Conservation (phyloP, 352 stramenopile species). For the Globisporangium sylvaticum region DNA sequence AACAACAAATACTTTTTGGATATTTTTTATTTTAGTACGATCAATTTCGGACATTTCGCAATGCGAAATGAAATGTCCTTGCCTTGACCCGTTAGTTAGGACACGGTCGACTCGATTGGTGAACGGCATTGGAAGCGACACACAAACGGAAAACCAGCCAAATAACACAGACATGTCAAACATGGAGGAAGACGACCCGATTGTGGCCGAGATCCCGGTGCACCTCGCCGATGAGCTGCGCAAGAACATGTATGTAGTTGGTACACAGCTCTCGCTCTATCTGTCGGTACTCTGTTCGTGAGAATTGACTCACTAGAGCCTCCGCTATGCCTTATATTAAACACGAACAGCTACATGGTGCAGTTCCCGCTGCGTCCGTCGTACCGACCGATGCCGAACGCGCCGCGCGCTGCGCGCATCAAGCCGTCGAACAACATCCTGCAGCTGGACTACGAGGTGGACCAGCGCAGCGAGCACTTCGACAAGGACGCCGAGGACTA, state of each 20-base stretch:
- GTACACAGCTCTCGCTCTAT: background rate
- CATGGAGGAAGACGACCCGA: slow-evolving; percentile 60
- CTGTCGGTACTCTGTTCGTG: background rate
- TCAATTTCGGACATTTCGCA: too few species aligned
- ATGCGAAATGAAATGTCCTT: too few species aligned
- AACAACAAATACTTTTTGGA: too few species aligned
- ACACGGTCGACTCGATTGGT: background rate
- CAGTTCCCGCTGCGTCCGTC: slow-evolving; percentile 78
- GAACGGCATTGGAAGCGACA: background rate
- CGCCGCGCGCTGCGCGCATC: slow-evolving; percentile 52
- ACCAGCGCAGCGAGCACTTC: slow-evolving; percentile 69
- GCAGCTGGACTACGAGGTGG: slow-evolving; percentile 72
- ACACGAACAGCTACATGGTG: slow-evolving; percentile 53
- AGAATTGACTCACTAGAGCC: background rate
- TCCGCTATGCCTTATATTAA: background rate
- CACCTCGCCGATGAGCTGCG: slow-evolving; percentile 70
- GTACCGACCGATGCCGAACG: slow-evolving; percentile 69
- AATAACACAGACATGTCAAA: background rate
- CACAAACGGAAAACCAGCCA: background rate
- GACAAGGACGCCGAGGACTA: slow-evolving; percentile 80
- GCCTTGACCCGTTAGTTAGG: too few species aligned
- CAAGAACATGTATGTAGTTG: slow-evolving; percentile 50
- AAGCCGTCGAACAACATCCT: slow-evolving; percentile 76
- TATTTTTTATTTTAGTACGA: too few species aligned
- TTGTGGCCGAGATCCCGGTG: slow-evolving; percentile 82